Conservation (phyloP, 192 early-diverging fungal species). For the Backusella mclennaniae region DNA sequence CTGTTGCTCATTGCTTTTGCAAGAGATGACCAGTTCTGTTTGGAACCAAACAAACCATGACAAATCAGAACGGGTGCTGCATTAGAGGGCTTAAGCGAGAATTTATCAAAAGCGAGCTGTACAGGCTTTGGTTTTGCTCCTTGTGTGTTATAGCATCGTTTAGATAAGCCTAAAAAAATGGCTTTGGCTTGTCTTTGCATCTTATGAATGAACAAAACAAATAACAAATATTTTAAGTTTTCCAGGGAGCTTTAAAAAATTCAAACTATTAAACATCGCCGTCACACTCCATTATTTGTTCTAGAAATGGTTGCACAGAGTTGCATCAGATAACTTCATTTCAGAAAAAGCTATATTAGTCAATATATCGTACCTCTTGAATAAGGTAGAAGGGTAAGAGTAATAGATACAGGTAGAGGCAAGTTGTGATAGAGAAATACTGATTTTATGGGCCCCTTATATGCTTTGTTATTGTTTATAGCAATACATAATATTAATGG, state of each 20-base stretch:
- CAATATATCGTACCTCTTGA: no score
- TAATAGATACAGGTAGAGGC: no score
- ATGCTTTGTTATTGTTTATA: not conserved
- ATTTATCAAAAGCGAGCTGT: not conserved
- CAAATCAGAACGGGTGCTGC: slow-evolving; percentile 65
- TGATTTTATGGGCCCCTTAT: not conserved
- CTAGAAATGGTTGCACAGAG: not conserved
- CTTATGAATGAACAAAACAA: not conserved
- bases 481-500: not conserved
- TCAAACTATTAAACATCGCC: not conserved
- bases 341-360: not conserved
- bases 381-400: not conserved
- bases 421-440: not conserved
- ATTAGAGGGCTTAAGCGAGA: not conserved
- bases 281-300: not conserved
- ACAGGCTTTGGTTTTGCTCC: not conserved
- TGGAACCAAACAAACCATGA: slow-evolving; percentile 92
- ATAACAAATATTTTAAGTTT: not conserved
- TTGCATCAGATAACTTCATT: slow-evolving; percentile 4
- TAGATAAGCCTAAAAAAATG: not conserved
- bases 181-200: not conserved
- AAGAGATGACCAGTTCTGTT: slow-evolving; percentile 91
- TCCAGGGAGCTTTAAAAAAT: not conserved
- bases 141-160: not conserved
- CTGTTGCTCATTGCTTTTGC: slow-evolving; percentile 66